phyloP scores from a whole-genome alignment of 225 moss, liverwort and hornwort species.

The Straminergon stramineum region DNA sequence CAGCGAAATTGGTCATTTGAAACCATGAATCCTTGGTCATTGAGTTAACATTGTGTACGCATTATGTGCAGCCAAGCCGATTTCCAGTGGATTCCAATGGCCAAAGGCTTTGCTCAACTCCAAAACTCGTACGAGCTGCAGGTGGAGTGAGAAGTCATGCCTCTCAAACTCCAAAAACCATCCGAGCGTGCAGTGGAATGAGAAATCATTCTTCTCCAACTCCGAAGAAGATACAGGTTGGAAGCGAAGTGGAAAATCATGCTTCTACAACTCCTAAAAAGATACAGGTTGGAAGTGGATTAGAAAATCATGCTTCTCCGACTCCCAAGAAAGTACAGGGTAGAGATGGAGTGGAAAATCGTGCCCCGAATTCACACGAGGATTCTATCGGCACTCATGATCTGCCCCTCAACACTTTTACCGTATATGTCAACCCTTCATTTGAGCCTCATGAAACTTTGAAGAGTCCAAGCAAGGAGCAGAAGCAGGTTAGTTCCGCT shows the following conservation, averaged over 20 bases:
- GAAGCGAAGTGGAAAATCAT: neutral
- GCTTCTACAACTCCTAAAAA: neutral
- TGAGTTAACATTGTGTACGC: neutral
- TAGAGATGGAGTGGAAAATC: neutral
- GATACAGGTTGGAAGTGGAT: no score
- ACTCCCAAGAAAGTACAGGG: neutral
- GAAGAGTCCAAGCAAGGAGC: constrained; percentile 5
- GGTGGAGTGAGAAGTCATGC: neutral
- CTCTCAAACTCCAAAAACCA: constrained; percentile 7
- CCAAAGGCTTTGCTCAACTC: constrained; percentile 23
- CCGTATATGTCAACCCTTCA: constrained; percentile 13
- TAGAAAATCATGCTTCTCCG: neutral
- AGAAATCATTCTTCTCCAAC: neutral
- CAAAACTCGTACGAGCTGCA: neutral
- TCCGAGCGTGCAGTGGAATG: neutral
- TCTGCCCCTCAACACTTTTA: neutral
- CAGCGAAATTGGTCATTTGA: neutral
- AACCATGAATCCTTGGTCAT: neutral
- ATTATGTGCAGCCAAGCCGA: constrained; percentile 21
- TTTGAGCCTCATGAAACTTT: constrained; percentile 19
- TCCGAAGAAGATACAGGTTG: neutral
- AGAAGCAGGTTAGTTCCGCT: neutral
- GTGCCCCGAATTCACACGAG: neutral
- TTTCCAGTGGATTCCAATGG: constrained; percentile 29
- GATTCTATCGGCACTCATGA: neutral